Conservation (phyloP, 805 yeast species). For the Maudiozyma bulderi region DNA sequence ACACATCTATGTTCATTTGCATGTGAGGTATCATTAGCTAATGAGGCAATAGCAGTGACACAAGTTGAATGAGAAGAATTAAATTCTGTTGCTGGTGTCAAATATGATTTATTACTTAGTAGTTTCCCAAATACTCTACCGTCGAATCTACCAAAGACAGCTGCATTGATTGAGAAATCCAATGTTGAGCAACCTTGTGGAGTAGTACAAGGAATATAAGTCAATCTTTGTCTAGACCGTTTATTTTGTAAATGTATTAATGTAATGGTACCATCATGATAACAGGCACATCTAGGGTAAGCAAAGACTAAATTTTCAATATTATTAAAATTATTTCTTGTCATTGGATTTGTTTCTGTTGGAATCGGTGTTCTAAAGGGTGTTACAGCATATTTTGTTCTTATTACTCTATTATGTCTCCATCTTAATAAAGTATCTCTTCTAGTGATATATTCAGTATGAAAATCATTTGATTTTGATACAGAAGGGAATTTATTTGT, state of each 20-base stretch:
- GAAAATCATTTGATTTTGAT: conserved; percentile 28
- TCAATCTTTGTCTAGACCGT: conserved; percentile 19
- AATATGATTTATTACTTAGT: conserved; percentile 26
- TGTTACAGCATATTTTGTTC: conserved; percentile 25
- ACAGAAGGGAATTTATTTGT: conserved; percentile 31
- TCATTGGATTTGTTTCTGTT: conserved; percentile 3
- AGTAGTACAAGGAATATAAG: conserved; percentile 30
- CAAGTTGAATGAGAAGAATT: conserved; percentile 19
- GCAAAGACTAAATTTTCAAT: conserved; percentile 26
- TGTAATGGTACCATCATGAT: conserved; percentile 29
- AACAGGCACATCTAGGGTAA: conserved; percentile 29
- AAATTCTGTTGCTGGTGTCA: conserved; percentile 27
- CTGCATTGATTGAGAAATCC: conserved; percentile 27
- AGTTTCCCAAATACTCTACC: conserved; percentile 29
- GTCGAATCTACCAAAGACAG: conserved; percentile 30
- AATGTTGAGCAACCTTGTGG: conserved; percentile 31
- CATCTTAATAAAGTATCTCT: conserved; percentile 23
- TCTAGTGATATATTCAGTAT: conserved; percentile 29
- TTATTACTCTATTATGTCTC: conserved; percentile 29
- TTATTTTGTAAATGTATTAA: conserved; percentile 23
- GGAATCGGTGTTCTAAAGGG: conserved; percentile 9
- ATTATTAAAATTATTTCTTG: background rate
- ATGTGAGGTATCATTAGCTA: conserved; percentile 13
- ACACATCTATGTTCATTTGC: conserved; percentile 19
- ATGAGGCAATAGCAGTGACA: conserved; percentile 26